These are phyloP conservation scores for Magnusiomyces fungicola DNA, from an alignment of 1,139 yeast genomes.

Conservation along the genomic window DNA sequence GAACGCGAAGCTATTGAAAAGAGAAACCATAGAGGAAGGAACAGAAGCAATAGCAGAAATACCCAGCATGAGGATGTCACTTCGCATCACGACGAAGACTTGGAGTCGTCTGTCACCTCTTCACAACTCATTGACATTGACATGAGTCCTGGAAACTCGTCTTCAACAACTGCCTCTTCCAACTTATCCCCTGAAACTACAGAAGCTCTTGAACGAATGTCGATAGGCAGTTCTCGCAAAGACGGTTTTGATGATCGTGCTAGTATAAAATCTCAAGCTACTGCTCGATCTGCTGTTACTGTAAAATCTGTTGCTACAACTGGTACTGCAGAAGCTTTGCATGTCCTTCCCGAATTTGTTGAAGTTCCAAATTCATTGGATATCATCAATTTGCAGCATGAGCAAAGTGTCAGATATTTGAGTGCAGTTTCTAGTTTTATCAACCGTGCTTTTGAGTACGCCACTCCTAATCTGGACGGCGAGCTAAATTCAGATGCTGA, in stretches of 20 bases:
- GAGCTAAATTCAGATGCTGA: slow-evolving; percentile 28
- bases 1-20: slow-evolving; percentile 14
- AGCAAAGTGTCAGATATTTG: slow-evolving; percentile 73
- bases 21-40: slow-evolving; percentile 12
- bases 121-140: neutral
- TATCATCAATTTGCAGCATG: slow-evolving; percentile 49
- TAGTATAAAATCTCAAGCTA: neutral
- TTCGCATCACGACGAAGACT: neutral
- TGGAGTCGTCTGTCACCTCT: neutral
- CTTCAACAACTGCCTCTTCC: neutral
- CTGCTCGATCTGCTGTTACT: neutral
- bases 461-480: slow-evolving; percentile 48
- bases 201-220: neutral
- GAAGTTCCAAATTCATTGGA: slow-evolving; percentile 16
- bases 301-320: neutral
- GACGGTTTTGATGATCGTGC: neutral
- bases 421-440: slow-evolving; percentile 83
- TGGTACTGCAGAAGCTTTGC: neutral
- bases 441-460: slow-evolving; percentile 85
- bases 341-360: neutral
- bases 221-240: neutral
- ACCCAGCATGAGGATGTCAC: slow-evolving; percentile 1
- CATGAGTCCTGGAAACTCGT: neutral
- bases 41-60: slow-evolving; percentile 10
- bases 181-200: neutral